Evolutionary conservation across 2,329 filamentous ascomycete species (phyloP), one percentile per base, ranked within the genome.

Genomic region (Fusarium sp.): DNA sequence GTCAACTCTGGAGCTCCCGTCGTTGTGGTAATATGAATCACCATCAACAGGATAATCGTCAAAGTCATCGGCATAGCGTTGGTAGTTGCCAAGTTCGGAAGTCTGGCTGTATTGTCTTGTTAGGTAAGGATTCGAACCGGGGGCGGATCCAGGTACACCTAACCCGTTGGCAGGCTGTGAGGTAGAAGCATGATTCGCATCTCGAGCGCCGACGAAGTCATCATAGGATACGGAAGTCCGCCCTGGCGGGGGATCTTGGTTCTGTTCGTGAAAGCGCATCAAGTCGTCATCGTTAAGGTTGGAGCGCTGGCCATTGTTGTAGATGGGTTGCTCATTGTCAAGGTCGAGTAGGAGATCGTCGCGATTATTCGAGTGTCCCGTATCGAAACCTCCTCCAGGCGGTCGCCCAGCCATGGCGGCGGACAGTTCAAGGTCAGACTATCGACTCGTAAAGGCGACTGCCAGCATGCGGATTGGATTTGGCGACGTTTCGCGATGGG

Each of bases 211-310:
- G 65, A 98, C 90, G 77, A 97, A 98, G 74, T 96, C 91, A 83
- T 97, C 95, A 80, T 97, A 97, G 59, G 94, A 97, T 51, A 95
- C 89, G 24, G 94, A 97, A 51, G 94, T 92, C 70, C 95, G 91
- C 57, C 88, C 72, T 64, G 87, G 86, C 40, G 85, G 82, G 45
- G 85, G 82, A 71, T 86, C 82, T 68, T 92, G 87, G 74, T 92
- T 85, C 75, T 91, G 88, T 74, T 91, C 87, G 80, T 93, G 94
- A 68, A 88, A 88, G 76, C 89, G 87, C 75, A 95, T 82, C 46
- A 97, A 83, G 69, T 94, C 89, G 70, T 96, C 91, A 77, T 97
- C 94, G 77, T 90, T 90, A 63, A 92, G 83, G n/a, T 91, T 88
- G 48, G 94, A 90, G 58, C 89, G 88, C 77, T 94, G 91, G 66